These are phyloP conservation scores for Pelargonium hybrid DNA, from an alignment of 441 rosid species.

Conservation along the genomic window DNA sequence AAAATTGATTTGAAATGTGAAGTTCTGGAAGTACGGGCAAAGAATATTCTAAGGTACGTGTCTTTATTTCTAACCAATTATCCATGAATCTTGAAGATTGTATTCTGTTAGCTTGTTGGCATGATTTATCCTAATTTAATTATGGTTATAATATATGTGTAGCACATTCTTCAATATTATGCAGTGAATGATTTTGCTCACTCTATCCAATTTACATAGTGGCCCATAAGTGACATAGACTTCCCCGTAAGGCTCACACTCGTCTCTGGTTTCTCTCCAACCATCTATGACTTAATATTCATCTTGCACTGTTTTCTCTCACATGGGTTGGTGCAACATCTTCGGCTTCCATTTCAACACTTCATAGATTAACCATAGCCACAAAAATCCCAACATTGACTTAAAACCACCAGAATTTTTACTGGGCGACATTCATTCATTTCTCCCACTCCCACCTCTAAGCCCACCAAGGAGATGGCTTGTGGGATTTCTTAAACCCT, in stretches of 20 bases:
- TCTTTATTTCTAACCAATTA: conserved; percentile 11
- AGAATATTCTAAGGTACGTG: conserved; percentile 68
- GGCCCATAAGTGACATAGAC: neutral
- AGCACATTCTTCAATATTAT: neutral
- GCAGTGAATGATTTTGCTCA: neutral
- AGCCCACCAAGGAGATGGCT: too few relatives aligned
- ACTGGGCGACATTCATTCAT: neutral
- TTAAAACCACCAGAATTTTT: neutral
- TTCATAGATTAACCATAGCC: neutral
- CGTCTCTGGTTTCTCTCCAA: neutral
- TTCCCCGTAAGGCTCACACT: neutral
- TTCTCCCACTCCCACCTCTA: too few relatives aligned
- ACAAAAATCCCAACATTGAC: neutral
- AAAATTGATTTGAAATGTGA: conserved; percentile 94
- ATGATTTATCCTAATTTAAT: neutral
- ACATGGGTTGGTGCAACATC: neutral
- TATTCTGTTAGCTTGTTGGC: conserved; percentile 7
- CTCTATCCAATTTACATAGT: neutral
- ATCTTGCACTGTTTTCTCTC: neutral
- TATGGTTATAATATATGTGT: conserved; percentile 2
- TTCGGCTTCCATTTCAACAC: neutral
- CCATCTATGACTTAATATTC: neutral
- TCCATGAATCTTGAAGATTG: neutral
- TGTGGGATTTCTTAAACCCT: too few relatives aligned
- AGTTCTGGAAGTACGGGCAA: conserved; percentile 87